Base-by-base conservation (phyloP, 805 yeast species). In the Zygosaccharomyces gambellarensis region DNA sequence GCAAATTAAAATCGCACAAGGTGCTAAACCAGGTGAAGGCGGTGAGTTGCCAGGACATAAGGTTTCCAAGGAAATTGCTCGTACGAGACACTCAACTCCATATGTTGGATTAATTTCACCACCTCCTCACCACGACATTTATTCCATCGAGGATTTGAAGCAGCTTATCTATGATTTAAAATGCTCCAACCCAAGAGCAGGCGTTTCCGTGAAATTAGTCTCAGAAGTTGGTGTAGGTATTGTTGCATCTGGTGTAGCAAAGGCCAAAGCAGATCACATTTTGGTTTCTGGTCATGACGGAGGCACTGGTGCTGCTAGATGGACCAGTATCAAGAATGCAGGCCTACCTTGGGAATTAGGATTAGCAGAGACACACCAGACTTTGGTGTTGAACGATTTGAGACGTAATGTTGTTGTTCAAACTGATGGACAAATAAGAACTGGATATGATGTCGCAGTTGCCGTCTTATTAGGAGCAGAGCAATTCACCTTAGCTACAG, bases 11-110 rank as follows among this genome's bases (percentile, higher is more conserved):
- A 90, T 92, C 90, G 98, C 98, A 8, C 99, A 92, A 73, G 98
- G 99, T 73, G 99, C 99, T 48, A 92, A 92, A 73, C 98, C 98
- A 9, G 99, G 98, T 75, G 98, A 94, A 76, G 99, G 99, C 78
- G 99, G 99, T 78, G 98, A 94, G 71, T 77, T 90, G 59, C 97
- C 97, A 32, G 96, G 96, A 51, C 86, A 87, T 73, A 92, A 92
- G 72, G 99, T 92, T 43, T 80, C 92, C 25, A 81, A 77, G 51
- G 80, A 80, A 43, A 92, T 92, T 73, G 99, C 96, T 43, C 88
- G 86, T 71, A 90, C 97, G 7, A 82, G 99, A 72, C 97, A 90
- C 71, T 90, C 97, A 0, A 92, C 98, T 29, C 88, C 95, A 29
- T 95, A 96, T 63, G 98, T 92, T 50, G 98, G 98, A 61, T 78